These are phyloP conservation scores for Heteromeles arbutifolia DNA, from an alignment of 306 rosid genomes.

Conservation along the genomic window DNA sequence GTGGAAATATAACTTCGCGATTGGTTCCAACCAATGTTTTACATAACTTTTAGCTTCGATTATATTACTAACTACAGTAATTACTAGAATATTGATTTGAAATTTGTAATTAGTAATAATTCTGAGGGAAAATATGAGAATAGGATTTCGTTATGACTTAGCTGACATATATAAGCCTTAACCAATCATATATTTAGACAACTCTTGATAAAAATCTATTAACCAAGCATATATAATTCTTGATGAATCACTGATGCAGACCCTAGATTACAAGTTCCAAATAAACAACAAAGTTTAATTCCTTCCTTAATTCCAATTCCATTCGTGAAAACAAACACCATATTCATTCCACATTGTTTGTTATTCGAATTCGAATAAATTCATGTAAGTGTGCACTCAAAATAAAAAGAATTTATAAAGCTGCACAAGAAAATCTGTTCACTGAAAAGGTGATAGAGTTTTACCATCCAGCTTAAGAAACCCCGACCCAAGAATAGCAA, in stretches of 20 bases:
- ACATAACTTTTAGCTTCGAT: background rate
- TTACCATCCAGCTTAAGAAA: slow-evolving; percentile 91
- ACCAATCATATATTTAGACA: background rate
- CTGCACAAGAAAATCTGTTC: slow-evolving; percentile 6
- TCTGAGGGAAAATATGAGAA: background rate
- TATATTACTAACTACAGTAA: too few relatives aligned
- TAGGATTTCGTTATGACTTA: background rate
- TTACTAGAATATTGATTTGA: background rate
- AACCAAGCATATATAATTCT: background rate
- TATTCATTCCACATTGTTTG: background rate
- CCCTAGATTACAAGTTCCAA: background rate
- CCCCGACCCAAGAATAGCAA: slow-evolving; percentile 78
- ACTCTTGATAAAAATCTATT: background rate
- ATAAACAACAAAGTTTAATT: background rate
- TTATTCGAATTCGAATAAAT: background rate
- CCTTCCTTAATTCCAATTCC: background rate
- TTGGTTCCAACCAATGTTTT: background rate
- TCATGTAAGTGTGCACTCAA: background rate
- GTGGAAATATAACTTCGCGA: background rate
- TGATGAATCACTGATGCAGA: background rate
- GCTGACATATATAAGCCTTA: background rate
- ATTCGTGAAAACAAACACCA: background rate
- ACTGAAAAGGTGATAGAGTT: slow-evolving; percentile 7
- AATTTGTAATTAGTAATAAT: background rate
- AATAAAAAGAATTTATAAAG: background rate